Conservation (phyloP, 2,329 filamentous ascomycete species). For the Epichloe elymi region DNA sequence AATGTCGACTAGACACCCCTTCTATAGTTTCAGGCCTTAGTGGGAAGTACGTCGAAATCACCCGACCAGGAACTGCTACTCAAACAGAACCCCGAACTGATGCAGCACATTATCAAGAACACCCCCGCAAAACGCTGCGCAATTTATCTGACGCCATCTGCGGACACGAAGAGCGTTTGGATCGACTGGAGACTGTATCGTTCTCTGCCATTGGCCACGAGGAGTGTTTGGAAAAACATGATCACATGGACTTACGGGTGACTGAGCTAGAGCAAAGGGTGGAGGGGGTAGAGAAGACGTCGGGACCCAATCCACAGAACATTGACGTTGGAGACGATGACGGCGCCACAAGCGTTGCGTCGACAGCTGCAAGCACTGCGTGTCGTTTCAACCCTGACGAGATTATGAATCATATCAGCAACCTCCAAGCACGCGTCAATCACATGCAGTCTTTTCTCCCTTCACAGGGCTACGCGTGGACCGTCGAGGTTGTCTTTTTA, state of each 20-base stretch:
- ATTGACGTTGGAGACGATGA: constrained; percentile 25
- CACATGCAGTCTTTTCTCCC: constrained; percentile 49
- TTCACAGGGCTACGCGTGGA: constrained; percentile 52
- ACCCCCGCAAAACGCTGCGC: constrained; percentile 26
- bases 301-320: constrained; percentile 30
- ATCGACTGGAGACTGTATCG: constrained; percentile 55
- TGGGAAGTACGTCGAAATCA: constrained; percentile 5
- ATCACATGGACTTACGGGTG: constrained; percentile 52
- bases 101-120: constrained; percentile 7
- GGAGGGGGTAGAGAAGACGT: constrained; percentile 47
- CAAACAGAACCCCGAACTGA: constrained; percentile 16
- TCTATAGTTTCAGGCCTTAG: constrained; percentile 13
- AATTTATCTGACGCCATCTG: constrained; percentile 40
- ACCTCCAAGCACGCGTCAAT: constrained; percentile 35
- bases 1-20: constrained; percentile 10
- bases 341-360: constrained; percentile 33
- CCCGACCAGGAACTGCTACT: constrained; percentile 11
- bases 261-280: constrained; percentile 55
- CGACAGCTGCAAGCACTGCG: constrained; percentile 30
- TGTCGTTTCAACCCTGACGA: constrained; percentile 29
- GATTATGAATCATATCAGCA: constrained; percentile 36
- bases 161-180: constrained; percentile 51
- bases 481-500: constrained; percentile 62
- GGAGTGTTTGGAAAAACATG: constrained; percentile 54
- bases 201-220: constrained; percentile 56